phyloP scores from a whole-genome alignment of 192 early-diverging fungal species.

The Backusella tarrabulga region DNA sequence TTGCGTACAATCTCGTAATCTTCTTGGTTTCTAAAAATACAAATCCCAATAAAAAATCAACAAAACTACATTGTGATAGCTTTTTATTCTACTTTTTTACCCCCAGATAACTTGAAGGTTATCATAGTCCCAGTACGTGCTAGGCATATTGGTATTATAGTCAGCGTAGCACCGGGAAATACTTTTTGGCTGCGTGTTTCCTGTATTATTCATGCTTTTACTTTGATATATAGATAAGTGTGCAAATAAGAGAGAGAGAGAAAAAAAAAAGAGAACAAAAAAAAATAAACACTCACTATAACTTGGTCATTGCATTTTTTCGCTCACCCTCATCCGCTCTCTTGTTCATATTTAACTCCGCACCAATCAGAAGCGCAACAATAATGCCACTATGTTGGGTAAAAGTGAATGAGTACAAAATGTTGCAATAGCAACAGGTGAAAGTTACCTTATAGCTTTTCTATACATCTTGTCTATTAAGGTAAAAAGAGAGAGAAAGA shows the following conservation, averaged over 20 bases:
- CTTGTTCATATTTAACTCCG: background rate
- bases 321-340: background rate
- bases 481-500: background rate
- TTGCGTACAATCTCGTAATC: conserved; percentile 98
- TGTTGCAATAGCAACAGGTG: background rate
- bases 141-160: conserved; percentile 76
- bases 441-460: background rate
- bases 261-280: background rate
- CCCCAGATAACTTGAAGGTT: conserved; percentile 92
- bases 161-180: conserved; percentile 87
- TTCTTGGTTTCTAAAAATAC: conserved; percentile 70
- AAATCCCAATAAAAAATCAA: background rate
- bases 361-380: background rate
- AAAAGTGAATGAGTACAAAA: background rate
- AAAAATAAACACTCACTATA: background rate
- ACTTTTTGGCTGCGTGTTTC: conserved; percentile 27
- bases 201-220: background rate
- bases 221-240: background rate
- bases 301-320: background rate
- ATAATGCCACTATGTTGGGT: background rate
- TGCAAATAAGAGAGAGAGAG: background rate
- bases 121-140: conserved; percentile 97
- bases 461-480: background rate
- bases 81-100: conserved; percentile 44
- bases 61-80: no score